A percentile compares a stretch with the other conserved stretches of the same genome.
phyloP scores from a whole-genome alignment of 148 eudicot species.

The Agrostemma githago region DNA sequence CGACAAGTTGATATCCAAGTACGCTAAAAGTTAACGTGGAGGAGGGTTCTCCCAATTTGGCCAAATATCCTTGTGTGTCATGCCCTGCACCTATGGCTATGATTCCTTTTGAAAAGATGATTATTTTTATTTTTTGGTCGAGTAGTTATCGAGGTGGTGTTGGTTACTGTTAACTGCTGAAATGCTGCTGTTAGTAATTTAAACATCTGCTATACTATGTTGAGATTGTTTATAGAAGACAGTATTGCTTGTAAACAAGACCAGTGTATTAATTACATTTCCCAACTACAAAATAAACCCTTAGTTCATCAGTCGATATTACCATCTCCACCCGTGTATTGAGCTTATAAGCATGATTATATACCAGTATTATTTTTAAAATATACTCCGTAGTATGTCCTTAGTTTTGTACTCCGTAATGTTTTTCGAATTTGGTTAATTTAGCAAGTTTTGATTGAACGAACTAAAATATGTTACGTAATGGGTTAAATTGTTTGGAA shows the following conservation, averaged over 20 bases:
- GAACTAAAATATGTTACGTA: too few relatives aligned
- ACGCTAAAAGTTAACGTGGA: conserved; percentile 38
- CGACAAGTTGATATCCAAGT: conserved; percentile 83
- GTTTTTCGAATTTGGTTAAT: too few relatives aligned
- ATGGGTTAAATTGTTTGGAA: too few relatives aligned
- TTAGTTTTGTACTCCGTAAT: too few relatives aligned
- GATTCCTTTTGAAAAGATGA: conserved; percentile 2
- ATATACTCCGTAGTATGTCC: too few relatives aligned
- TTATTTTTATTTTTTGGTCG: conserved; percentile 17
- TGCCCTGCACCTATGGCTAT: background rate
- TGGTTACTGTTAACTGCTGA: conserved; percentile 7
- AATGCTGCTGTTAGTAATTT: conserved; percentile 10
- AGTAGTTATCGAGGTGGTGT: conserved; percentile 18
- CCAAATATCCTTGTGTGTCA: background rate
- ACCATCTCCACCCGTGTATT: too few relatives aligned
- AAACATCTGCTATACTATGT: background rate
- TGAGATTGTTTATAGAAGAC: conserved; percentile 15
- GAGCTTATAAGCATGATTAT: too few relatives aligned
- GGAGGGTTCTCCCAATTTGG: conserved; percentile 8
- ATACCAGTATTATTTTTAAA: too few relatives aligned
- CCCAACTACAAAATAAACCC: conserved; percentile 1
- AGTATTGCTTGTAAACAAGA: background rate
- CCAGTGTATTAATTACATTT: background rate
- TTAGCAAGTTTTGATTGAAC: too few relatives aligned
- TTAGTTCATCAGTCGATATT: background rate